Conservation (phyloP, 768 basidiomycete genomes). For the Termitomyces bulborhizus region DNA sequence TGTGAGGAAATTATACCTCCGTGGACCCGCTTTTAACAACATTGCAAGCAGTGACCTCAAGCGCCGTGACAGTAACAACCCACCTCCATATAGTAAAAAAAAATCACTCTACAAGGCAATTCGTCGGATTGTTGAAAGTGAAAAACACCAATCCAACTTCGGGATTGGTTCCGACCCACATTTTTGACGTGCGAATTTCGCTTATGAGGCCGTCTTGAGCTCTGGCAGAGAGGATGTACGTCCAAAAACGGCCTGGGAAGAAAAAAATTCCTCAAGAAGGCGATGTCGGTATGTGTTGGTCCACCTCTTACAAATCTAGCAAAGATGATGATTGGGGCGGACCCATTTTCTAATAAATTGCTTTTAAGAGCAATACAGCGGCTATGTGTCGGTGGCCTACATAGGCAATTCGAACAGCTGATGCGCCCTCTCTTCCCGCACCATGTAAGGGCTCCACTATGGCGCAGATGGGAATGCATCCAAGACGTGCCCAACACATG, state of each 20-base stretch:
- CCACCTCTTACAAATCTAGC: slow-evolving; percentile 5
- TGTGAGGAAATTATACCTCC: slow-evolving; percentile 7
- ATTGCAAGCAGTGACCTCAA: slow-evolving; percentile 9
- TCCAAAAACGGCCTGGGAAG: slow-evolving; percentile 3
- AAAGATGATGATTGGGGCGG: slow-evolving; percentile 18
- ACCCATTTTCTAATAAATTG: slow-evolving; percentile 15
- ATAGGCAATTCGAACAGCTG: slow-evolving; percentile 3
- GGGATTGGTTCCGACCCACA: slow-evolving; percentile 24
- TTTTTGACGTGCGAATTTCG: slow-evolving; percentile 18
- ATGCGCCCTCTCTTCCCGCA: not conserved
- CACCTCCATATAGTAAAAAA: not conserved
- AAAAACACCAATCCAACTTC: slow-evolving; percentile 14
- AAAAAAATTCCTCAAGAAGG: slow-evolving; percentile 11
- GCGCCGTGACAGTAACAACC: slow-evolving; percentile 12
- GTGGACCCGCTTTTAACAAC: slow-evolving; percentile 14
- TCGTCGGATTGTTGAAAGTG: slow-evolving; percentile 15
- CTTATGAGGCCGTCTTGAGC: not conserved
- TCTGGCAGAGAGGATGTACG: slow-evolving; percentile 8
- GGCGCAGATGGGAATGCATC: not conserved
- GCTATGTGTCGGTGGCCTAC: slow-evolving; percentile 4
- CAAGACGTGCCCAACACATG: not conserved
- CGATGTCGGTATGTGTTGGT: slow-evolving; percentile 10
- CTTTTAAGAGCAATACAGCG: not conserved
- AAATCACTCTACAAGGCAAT: slow-evolving; percentile 14
- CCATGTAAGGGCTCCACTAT: not conserved